Percentiles rank a stretch among this genome's conserved stretches.
phyloP scores from a whole-genome alignment of 768 basidiomycete species.

The Boletellus ananiceps region DNA sequence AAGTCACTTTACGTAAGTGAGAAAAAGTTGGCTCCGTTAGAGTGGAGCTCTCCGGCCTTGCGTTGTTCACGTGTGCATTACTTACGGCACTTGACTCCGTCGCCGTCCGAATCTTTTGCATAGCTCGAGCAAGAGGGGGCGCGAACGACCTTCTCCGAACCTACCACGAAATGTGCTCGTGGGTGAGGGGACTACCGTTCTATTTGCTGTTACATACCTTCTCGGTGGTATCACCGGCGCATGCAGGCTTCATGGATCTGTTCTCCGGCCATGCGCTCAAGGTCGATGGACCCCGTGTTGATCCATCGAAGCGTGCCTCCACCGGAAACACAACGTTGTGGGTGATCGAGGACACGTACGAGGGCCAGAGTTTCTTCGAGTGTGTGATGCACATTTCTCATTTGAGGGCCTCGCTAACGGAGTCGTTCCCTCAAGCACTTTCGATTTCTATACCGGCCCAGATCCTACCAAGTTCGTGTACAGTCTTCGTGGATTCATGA shows the following conservation, averaged over 20 bases:
- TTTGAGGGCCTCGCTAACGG: slow-evolving; percentile 4
- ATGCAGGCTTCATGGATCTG: slow-evolving; percentile 10
- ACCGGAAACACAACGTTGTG: slow-evolving; percentile 46
- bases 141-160: slow-evolving; percentile 2
- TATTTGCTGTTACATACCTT: slow-evolving; percentile 12
- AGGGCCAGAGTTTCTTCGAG: slow-evolving; percentile 69
- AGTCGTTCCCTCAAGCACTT: slow-evolving; percentile 38
- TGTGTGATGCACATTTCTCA: slow-evolving; percentile 29
- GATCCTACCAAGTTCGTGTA: slow-evolving; percentile 60
- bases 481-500: slow-evolving; percentile 5
- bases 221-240: slow-evolving; percentile 10
- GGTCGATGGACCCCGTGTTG: background rate
- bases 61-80: slow-evolving; percentile 19
- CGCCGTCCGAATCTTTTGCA: background rate
- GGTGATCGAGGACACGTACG: slow-evolving; percentile 64
- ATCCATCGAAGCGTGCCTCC: slow-evolving; percentile 15
- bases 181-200: slow-evolving; percentile 7
- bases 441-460: slow-evolving; percentile 50
- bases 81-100: slow-evolving; percentile 20
- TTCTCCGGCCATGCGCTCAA: slow-evolving; percentile 1
- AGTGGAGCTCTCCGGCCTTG: slow-evolving; percentile 12
- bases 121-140: background rate
- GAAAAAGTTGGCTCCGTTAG: background rate
- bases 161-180: slow-evolving; percentile 13
- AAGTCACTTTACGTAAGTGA: background rate